A percentile compares a stretch with the other conserved stretches of the same genome.
phyloP scores from a whole-genome alignment of 495 filamentous ascomycete species.

The Pyrenula massariospora region DNA sequence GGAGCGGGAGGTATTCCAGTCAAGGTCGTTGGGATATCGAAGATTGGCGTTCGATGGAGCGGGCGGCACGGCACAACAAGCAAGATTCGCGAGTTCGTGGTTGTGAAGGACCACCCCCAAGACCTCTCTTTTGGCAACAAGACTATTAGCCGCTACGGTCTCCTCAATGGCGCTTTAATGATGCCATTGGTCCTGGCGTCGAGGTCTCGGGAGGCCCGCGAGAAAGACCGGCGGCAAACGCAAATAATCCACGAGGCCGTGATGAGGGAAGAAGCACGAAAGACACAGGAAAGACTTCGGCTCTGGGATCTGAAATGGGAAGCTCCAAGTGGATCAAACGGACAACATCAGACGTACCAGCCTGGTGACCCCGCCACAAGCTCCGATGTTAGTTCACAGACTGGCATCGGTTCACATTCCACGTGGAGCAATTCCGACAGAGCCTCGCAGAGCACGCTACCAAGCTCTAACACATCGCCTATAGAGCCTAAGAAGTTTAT shows the following conservation, averaged over 20 bases:
- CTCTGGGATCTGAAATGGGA: not conserved
- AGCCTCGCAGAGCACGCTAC: not conserved
- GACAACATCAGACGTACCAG: not conserved
- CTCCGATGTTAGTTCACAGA: not conserved
- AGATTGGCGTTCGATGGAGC: not conserved
- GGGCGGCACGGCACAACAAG: not conserved
- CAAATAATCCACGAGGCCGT: not conserved
- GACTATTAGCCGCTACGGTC: not conserved
- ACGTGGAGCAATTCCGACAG: not conserved
- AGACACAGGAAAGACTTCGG: not conserved
- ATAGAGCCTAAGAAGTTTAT: not conserved
- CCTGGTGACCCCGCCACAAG: not conserved
- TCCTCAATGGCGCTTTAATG: not conserved
- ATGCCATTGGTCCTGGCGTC: not conserved
- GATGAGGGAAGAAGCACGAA: not conserved
- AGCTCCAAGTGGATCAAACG: not conserved
- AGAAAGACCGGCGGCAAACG: not conserved
- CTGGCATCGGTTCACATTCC: not conserved
- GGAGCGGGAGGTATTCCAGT: not conserved
- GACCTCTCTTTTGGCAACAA: not conserved
- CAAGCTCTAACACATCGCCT: not conserved
- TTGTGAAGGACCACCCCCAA: not conserved
- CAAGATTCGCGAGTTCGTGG: not conserved
- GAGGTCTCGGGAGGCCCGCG: not conserved
- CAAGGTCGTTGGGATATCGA: not conserved